phyloP scores from a whole-genome alignment of 1,284 basidiomycete species.

The Boletus subluridellus region DNA sequence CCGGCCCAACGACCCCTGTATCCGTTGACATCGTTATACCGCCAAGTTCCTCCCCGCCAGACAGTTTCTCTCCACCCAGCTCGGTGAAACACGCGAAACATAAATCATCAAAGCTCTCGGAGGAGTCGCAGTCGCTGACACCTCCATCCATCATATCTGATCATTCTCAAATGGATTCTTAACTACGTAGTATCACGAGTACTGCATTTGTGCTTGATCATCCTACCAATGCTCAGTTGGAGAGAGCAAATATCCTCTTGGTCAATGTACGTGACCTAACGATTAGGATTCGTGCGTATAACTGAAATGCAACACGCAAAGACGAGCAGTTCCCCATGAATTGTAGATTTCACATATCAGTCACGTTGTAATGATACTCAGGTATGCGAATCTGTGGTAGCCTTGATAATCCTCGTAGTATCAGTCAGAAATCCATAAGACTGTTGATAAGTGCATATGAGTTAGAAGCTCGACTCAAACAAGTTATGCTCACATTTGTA shows the following conservation, averaged over 20 bases:
- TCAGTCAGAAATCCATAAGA: conserved; percentile 61
- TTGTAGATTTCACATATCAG: neutral
- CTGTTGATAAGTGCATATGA: conserved; percentile 31
- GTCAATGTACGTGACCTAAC: neutral
- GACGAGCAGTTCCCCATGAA: neutral
- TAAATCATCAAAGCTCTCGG: neutral
- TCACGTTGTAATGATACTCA: neutral
- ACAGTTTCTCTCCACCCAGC: neutral
- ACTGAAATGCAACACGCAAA: conserved; percentile 9
- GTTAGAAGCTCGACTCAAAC: neutral
- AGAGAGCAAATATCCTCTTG: neutral
- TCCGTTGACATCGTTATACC: neutral
- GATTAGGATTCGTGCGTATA: neutral
- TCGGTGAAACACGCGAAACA: neutral
- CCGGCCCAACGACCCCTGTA: neutral
- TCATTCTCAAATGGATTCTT: neutral
- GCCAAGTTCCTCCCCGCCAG: neutral
- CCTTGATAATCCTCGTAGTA: conserved; percentile 39
- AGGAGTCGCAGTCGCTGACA: conserved; percentile 37
- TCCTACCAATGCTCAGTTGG: neutral
- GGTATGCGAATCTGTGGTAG: neutral
- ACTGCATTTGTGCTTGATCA: neutral
- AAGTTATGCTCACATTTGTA: conserved; percentile 43
- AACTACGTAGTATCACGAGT: neutral
- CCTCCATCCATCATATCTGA: neutral